Percentiles rank a stretch among this genome's conserved stretches.
Conservation (phyloP, 208 protist species). For the Herpetomonas tarakana region DNA sequence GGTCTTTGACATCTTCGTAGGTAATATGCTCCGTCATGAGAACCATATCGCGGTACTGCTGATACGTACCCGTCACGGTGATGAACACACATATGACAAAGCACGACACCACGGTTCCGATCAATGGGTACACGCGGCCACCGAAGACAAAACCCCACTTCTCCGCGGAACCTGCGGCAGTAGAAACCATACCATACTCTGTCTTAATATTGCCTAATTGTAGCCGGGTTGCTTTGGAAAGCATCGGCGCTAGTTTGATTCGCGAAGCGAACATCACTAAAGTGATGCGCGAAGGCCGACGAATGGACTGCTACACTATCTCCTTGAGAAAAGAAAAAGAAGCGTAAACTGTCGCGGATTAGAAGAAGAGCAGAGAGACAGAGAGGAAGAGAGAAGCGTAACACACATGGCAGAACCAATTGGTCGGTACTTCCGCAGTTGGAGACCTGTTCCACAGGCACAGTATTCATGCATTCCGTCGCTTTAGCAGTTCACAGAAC, state of each 20-base stretch:
- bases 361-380: no score
- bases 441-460: no score
- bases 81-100: conserved; percentile 33
- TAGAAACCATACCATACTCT: conserved; percentile 77
- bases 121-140: conserved; percentile 53
- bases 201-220: conserved; percentile 89
- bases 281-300: not conserved
- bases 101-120: conserved; percentile 39
- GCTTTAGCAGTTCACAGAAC: no score
- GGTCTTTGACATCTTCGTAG: conserved; percentile 88
- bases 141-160: conserved; percentile 87
- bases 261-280: conserved; percentile 7
- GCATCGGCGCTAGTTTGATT: conserved; percentile 45
- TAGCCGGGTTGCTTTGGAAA: conserved; percentile 84
- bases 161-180: conserved; percentile 78
- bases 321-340: not conserved
- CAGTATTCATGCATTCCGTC: no score
- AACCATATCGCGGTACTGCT: conserved; percentile 85
- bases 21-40: conserved; percentile 81
- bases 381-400: no score
- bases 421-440: no score
- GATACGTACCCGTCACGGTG: conserved; percentile 55
- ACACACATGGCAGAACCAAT: no score
- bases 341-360: no score
- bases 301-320: not conserved